A percentile compares a stretch with the other conserved stretches of the same genome.
Conservation (phyloP, 2,329 filamentous ascomycete species). For the Pseudocercospora crystallina region DNA sequence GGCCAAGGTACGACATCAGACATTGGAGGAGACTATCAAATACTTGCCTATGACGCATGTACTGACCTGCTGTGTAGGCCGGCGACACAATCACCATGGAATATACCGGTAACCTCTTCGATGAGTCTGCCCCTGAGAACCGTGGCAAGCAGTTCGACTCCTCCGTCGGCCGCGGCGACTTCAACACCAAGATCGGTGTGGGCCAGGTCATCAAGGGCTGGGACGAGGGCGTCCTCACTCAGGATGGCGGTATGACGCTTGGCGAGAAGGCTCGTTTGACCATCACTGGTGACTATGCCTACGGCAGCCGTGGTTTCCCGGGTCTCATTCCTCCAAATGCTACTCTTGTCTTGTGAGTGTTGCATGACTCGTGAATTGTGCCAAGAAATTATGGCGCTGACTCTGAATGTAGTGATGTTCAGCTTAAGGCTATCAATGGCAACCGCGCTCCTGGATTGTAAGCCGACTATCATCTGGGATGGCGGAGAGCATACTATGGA, state of each 20-base stretch:
- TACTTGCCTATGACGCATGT: no score
- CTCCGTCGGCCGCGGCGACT: slow-evolving; percentile 74
- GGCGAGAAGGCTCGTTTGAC: slow-evolving; percentile 86
- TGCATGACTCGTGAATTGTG: not conserved
- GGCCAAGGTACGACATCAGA: slow-evolving; percentile 47
- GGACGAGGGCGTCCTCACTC: slow-evolving; percentile 66
- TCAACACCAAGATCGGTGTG: slow-evolving; percentile 75
- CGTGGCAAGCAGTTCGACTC: slow-evolving; percentile 84
- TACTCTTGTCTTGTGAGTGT: slow-evolving; percentile 78
- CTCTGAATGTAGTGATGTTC: slow-evolving; percentile 58
- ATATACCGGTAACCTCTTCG: slow-evolving; percentile 84
- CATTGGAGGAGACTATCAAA: no score
- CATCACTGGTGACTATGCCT: slow-evolving; percentile 70
- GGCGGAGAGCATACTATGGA: no score
- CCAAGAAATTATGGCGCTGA: not conserved
- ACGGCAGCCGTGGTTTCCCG: slow-evolving; percentile 69
- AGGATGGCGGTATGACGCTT: slow-evolving; percentile 68
- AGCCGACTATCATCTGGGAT: no score
- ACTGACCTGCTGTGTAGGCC: slow-evolving; percentile 14
- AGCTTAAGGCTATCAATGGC: slow-evolving; percentile 64
- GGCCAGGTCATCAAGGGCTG: slow-evolving; percentile 85
- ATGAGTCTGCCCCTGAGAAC: slow-evolving; percentile 56
- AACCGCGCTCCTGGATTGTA: slow-evolving; percentile 29
- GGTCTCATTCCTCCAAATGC: slow-evolving; percentile 72
- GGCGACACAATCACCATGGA: slow-evolving; percentile 81